Evolutionary conservation across 306 rosid species (phyloP).

Genomic region (Macrotyloma uniflorum): DNA sequence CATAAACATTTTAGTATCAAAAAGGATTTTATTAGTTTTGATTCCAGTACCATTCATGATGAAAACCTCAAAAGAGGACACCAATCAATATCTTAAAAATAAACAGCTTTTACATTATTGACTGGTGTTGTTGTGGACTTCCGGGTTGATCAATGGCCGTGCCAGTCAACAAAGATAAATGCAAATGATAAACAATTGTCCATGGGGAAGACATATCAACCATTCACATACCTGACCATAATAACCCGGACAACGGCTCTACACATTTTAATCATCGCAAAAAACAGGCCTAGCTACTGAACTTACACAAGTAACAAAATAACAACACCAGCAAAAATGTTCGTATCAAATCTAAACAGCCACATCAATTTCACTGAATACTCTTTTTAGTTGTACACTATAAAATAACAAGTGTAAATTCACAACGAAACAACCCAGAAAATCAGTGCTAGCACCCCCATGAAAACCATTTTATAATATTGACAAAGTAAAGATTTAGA

Average conservation of each 20-base stretch:
- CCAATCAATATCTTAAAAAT: constrained; percentile 1
- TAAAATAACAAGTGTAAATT: not conserved
- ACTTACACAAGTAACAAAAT: not conserved
- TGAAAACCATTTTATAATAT: not conserved
- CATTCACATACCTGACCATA: constrained; percentile 12
- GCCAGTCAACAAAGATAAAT: constrained; percentile 8
- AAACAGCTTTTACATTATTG: not conserved
- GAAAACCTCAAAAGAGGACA: not conserved
- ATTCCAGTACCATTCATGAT: not conserved
- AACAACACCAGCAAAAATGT: not conserved
- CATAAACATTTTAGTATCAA: not conserved
- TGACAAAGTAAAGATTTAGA: not conserved
- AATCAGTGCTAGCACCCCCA: not conserved
- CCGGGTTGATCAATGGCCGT: not conserved
- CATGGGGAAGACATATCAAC: not conserved
- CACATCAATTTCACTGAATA: not conserved
- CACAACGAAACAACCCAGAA: constrained; percentile 11
- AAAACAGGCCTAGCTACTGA: not conserved
- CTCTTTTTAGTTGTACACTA: not conserved
- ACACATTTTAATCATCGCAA: not conserved
- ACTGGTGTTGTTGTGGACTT: not conserved
- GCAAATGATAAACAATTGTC: not conserved
- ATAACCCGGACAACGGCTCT: not conserved
- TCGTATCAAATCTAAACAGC: not conserved
- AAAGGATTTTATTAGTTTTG: constrained; percentile 5